A percentile compares a stretch with the other conserved stretches of the same genome.
phyloP scores from a whole-genome alignment of 805 yeast genomes.

The Priceomyces haplophilus region DNA sequence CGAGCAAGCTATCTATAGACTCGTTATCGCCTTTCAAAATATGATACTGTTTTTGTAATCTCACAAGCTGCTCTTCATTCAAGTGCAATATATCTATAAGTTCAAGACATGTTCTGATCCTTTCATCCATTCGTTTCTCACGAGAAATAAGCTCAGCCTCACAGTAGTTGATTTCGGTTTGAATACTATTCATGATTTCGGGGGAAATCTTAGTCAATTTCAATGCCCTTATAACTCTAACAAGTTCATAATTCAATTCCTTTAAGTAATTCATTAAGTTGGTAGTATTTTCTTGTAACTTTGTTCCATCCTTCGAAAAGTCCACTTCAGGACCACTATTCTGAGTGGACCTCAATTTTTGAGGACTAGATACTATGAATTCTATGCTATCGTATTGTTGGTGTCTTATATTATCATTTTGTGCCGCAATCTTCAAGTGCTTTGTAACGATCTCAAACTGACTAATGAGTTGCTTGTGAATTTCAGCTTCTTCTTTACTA shows the following conservation, averaged over 20 bases:
- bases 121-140: conserved; percentile 18
- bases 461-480: conserved; percentile 26
- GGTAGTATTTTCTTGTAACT: conserved; percentile 7
- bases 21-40: conserved; percentile 11
- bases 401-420: conserved; percentile 3
- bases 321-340: background rate
- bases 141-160: conserved; percentile 25
- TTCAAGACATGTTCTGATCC: conserved; percentile 24
- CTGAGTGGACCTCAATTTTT: conserved; percentile 10
- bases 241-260: conserved; percentile 37
- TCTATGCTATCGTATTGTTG: conserved; percentile 12
- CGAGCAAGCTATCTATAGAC: conserved; percentile 31
- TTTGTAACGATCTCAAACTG: conserved; percentile 28
- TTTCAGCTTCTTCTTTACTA: conserved; percentile 26
- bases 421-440: conserved; percentile 15
- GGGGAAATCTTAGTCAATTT: conserved; percentile 36
- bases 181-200: conserved; percentile 22
- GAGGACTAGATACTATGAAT: conserved; percentile 32
- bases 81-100: conserved; percentile 27
- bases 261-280: conserved; percentile 26
- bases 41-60: conserved; percentile 29
- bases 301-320: background rate
- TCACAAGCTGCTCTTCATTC: conserved; percentile 29
- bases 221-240: conserved; percentile 32
- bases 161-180: conserved; percentile 23